A percentile compares a stretch with the other conserved stretches of the same genome.
Evolutionary conservation across 768 basidiomycete genomes (phyloP).

Genomic region (Paxillus ammoniavirescens): DNA sequence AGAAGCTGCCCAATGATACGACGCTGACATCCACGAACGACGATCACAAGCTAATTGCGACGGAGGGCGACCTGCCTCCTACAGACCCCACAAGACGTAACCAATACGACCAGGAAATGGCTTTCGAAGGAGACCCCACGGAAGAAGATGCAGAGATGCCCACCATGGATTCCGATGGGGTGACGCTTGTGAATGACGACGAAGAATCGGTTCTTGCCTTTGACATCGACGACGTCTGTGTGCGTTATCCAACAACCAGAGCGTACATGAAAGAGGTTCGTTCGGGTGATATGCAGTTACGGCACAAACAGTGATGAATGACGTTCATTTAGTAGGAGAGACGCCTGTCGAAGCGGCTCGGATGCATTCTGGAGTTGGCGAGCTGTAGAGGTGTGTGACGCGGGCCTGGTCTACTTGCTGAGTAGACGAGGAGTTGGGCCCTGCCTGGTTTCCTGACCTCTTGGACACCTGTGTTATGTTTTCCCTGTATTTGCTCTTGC

Average conservation of each 20-base stretch:
- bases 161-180: slow-evolving; percentile 22
- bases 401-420: no score
- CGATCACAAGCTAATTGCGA: background rate
- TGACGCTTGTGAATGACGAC: slow-evolving; percentile 28
- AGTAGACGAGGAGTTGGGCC: no score
- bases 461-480: no score
- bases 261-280: slow-evolving; percentile 26
- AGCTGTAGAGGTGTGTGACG: slow-evolving; percentile 19
- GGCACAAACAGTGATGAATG: background rate
- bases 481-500: no score
- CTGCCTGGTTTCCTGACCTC: no score
- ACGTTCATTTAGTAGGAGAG: slow-evolving; percentile 29
- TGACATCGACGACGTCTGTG: slow-evolving; percentile 19
- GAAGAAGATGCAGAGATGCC: slow-evolving; percentile 1
- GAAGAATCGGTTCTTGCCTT: slow-evolving; percentile 4
- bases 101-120: background rate
- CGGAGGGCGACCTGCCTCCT: background rate
- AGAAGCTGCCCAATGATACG: background rate
- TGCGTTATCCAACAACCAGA: slow-evolving; percentile 16
- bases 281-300: background rate
- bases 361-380: slow-evolving; percentile 18
- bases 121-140: background rate
- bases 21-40: background rate
- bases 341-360: slow-evolving; percentile 1
- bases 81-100: background rate